phyloP scores from a whole-genome alignment of 192 early-diverging fungal species.

The Gigaspora rosea region DNA sequence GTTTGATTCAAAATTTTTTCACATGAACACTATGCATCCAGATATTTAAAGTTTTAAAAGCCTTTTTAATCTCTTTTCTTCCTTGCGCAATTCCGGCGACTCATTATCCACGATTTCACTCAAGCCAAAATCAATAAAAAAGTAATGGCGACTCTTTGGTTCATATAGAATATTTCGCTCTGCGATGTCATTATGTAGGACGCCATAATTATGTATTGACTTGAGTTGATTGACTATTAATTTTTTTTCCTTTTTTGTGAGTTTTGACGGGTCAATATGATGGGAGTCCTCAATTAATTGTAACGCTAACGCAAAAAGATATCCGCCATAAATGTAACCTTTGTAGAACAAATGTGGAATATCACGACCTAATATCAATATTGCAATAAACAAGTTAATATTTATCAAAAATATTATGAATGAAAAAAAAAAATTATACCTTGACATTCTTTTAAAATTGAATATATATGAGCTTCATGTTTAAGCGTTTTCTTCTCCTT shows the following conservation, averaged over 20 bases:
- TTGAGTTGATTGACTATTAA: conserved; percentile 19
- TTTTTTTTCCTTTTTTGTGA: conserved; percentile 9
- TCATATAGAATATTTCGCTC: neutral
- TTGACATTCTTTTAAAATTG: conserved; percentile 22
- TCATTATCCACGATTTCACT: neutral
- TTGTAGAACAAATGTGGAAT: conserved; percentile 18
- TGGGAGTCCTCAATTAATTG: conserved; percentile 3
- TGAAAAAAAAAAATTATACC: conserved; percentile 12
- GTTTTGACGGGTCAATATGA: neutral
- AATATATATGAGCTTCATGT: conserved; percentile 11
- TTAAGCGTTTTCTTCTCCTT: neutral
- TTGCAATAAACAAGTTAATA: conserved; percentile 28
- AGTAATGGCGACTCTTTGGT: neutral
- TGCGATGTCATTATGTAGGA: conserved; percentile 8
- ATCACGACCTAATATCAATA: conserved; percentile 14
- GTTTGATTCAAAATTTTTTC: too few relatives aligned
- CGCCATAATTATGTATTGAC: conserved; percentile 12
- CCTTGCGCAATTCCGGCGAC: conserved; percentile 11
- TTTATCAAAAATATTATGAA: neutral
- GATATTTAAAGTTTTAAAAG: conserved; percentile 17
- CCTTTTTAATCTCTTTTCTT: conserved; percentile 21
- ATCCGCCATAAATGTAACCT: conserved; percentile 14
- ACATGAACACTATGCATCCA: neutral
- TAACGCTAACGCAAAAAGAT: conserved; percentile 6
- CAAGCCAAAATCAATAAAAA: conserved; percentile 15